phyloP scores from a whole-genome alignment of 208 protist genomes.

The Leptomonas pyrrhocoris region DNA sequence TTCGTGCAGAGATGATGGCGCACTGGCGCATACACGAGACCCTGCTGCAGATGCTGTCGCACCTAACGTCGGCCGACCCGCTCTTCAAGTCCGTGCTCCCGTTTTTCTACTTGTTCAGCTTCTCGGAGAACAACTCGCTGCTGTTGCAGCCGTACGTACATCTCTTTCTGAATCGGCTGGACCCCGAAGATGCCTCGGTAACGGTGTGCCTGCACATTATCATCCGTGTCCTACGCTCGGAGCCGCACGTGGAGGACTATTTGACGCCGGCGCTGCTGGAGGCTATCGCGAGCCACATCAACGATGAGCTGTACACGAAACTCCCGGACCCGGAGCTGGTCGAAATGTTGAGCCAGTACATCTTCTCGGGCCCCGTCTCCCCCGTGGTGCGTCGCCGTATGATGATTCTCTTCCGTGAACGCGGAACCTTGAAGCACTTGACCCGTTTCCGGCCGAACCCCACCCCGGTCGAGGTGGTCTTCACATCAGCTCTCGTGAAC shows the following conservation, averaged over 20 bases:
- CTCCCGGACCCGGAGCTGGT: conserved; percentile 69
- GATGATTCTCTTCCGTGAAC: conserved; percentile 65
- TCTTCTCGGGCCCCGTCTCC: conserved; percentile 50
- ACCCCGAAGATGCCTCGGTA: conserved; percentile 11
- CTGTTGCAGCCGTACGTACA: conserved; percentile 48
- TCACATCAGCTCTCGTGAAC: conserved; percentile 70
- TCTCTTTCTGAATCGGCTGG: conserved; percentile 47
- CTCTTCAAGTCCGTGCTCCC: conserved; percentile 56
- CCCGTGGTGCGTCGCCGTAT: conserved; percentile 67
- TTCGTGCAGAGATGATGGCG: conserved; percentile 70
- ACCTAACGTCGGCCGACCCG: conserved; percentile 34
- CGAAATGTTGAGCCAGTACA: conserved; percentile 51
- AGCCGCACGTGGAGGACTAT: conserved; percentile 56
- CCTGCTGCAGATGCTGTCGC: conserved; percentile 55
- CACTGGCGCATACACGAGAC: conserved; percentile 74
- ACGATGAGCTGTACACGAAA: conserved; percentile 44
- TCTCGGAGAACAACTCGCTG: conserved; percentile 56
- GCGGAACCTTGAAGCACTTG: conserved; percentile 52
- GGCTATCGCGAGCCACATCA: conserved; percentile 42
- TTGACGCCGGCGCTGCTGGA: conserved; percentile 59
- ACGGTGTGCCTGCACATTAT: conserved; percentile 67
- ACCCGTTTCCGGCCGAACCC: conserved; percentile 30
- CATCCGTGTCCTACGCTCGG: conserved; percentile 59
- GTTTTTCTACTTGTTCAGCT: conserved; percentile 83
- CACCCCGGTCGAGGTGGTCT: conserved; percentile 39